A percentile compares a stretch with the other conserved stretches of the same genome.
phyloP scores from a whole-genome alignment of 768 basidiomycete genomes.

The Auricularia auricula-judae region DNA sequence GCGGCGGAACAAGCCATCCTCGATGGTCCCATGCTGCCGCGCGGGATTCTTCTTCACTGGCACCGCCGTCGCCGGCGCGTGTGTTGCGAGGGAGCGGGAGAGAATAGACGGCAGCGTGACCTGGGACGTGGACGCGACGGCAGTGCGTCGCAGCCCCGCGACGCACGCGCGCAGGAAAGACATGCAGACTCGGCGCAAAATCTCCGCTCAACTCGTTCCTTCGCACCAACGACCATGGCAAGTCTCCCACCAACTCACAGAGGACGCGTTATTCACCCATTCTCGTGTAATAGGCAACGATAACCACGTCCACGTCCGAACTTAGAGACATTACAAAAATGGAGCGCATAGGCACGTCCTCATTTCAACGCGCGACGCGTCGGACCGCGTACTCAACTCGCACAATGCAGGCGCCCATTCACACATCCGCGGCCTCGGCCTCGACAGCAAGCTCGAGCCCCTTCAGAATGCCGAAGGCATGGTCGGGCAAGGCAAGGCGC shows the following conservation, averaged over 20 bases:
- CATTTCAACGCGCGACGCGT: neutral
- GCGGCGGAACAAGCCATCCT: slow-evolving; percentile 57
- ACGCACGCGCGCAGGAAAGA: neutral
- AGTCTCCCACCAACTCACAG: neutral
- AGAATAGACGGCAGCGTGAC: neutral
- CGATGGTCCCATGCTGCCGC: slow-evolving; percentile 13
- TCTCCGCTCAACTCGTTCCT: neutral
- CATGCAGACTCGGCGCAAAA: neutral
- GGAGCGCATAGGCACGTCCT: slow-evolving; percentile 70
- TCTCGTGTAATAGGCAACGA: slow-evolving; percentile 35
- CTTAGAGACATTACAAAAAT: slow-evolving; percentile 83
- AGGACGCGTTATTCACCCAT: neutral
- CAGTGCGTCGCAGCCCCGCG: slow-evolving; percentile 2
- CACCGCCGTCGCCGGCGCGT: slow-evolving; percentile 28
- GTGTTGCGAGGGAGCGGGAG: slow-evolving; percentile 7
- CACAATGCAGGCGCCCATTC: slow-evolving; percentile 64
- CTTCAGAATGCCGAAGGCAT: slow-evolving; percentile 85
- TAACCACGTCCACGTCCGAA: slow-evolving; percentile 67
- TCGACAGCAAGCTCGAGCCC: slow-evolving; percentile 87
- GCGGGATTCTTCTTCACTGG: slow-evolving; percentile 11
- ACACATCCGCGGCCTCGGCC: slow-evolving; percentile 90
- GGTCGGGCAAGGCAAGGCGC: slow-evolving; percentile 93
- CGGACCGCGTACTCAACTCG: slow-evolving; percentile 4
- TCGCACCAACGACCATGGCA: neutral
- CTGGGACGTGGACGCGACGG: slow-evolving; percentile 12